A percentile compares a stretch with the other conserved stretches of the same genome.
Conservation (phyloP, 192 early-diverging fungal species). For the Backusella tarrabulga region DNA sequence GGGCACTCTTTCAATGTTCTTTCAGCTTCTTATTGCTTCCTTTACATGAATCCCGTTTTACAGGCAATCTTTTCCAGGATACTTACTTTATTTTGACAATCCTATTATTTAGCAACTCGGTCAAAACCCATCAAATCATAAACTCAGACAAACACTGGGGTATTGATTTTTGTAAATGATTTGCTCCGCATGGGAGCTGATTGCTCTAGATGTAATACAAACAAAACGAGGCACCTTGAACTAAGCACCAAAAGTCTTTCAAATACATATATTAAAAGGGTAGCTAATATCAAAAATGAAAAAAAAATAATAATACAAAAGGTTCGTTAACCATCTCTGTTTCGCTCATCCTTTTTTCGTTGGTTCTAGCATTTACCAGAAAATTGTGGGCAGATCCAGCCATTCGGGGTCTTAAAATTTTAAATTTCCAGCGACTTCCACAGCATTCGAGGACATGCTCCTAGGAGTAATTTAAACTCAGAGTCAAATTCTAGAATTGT, state of each 20-base stretch:
- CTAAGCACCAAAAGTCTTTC: neutral
- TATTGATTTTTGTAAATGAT: neutral
- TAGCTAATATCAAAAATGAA: neutral
- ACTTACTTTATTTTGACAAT: neutral
- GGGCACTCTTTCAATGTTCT: neutral
- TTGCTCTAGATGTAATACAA: neutral
- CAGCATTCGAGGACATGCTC: neutral
- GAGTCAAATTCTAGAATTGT: neutral
- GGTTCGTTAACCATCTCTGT: neutral
- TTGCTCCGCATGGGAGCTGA: neutral
- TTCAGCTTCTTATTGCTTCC: neutral
- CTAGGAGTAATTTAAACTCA: neutral
- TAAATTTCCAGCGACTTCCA: neutral
- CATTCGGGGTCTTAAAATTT: neutral
- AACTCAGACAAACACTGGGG: conserved; percentile 3
- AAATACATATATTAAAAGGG: neutral
- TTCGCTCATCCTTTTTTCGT: too few relatives aligned
- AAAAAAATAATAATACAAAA: neutral
- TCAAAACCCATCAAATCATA: neutral
- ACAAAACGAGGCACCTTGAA: neutral
- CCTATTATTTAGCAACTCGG: neutral
- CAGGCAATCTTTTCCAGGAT: neutral
- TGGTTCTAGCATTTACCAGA: neutral
- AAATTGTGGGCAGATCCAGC: neutral
- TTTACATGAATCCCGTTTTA: neutral